Evolutionary conservation across 305 asterid genomes (phyloP).

Genomic region (Fraxinus angustifolia): DNA sequence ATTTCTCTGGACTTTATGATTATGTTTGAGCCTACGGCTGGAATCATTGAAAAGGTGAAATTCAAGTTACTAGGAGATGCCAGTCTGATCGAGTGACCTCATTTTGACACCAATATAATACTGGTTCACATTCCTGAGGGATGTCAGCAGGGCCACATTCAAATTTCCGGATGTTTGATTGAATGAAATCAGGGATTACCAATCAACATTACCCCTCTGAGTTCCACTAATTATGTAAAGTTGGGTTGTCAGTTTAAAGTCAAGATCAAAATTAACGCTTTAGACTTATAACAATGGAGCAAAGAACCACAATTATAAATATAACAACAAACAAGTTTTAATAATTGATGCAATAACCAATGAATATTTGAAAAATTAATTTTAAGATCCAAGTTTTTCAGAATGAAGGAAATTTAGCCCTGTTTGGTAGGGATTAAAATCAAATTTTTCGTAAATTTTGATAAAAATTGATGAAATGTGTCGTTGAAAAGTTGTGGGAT

Average conservation of each 20-base stretch:
- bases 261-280: conserved; percentile 2
- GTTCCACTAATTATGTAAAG: not conserved
- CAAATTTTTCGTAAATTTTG: too few species aligned
- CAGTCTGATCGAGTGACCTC: not conserved
- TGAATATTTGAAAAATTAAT: not conserved
- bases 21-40: not conserved
- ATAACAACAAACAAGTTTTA: not conserved
- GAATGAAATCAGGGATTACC: not conserved
- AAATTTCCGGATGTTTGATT: not conserved
- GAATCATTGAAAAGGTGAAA: not conserved
- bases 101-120: not conserved
- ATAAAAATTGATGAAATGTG: not conserved
- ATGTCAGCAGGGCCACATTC: not conserved
- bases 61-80: not conserved
- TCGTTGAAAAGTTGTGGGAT: not conserved
- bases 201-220: not conserved
- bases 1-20: not conserved
- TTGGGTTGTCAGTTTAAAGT: not conserved
- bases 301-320: not conserved
- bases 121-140: not conserved
- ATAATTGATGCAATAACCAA: not conserved
- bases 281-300: not conserved
- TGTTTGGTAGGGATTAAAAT: not conserved
- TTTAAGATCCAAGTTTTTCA: not conserved
- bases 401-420: not conserved